These are phyloP conservation scores for Geotrichum candidum DNA, from an alignment of 1,139 yeast species.

Conservation along the genomic window DNA sequence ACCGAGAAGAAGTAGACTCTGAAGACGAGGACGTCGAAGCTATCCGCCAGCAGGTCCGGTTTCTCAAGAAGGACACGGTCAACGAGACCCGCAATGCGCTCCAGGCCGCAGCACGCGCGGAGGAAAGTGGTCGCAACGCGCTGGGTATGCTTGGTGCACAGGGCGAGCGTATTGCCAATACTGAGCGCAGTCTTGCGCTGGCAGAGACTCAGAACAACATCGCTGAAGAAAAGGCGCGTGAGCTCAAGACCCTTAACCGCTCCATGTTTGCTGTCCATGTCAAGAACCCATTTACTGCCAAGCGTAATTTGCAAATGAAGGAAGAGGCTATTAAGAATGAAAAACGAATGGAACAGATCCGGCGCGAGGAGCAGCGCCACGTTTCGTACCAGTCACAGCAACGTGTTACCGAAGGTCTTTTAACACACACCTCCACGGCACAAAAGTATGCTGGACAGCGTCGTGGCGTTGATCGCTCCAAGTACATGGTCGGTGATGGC, in stretches of 20 bases:
- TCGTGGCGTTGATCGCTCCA: slow-evolving; percentile 37
- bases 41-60: slow-evolving; percentile 76
- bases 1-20: slow-evolving; percentile 34
- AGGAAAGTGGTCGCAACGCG: slow-evolving; percentile 82
- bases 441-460: slow-evolving; percentile 32
- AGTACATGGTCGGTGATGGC: slow-evolving; percentile 49
- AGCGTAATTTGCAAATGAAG: slow-evolving; percentile 65
- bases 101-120: slow-evolving; percentile 87
- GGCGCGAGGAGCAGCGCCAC: slow-evolving; percentile 41
- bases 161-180: slow-evolving; percentile 72
- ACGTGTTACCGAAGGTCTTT: slow-evolving; percentile 43
- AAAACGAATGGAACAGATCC: slow-evolving; percentile 49
- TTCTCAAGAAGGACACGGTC: slow-evolving; percentile 81
- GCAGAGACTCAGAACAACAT: slow-evolving; percentile 78
- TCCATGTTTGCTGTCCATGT: slow-evolving; percentile 79
- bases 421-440: slow-evolving; percentile 34
- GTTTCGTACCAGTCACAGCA: slow-evolving; percentile 44
- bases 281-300: slow-evolving; percentile 80
- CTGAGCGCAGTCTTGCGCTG: slow-evolving; percentile 69
- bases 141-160: slow-evolving; percentile 91
- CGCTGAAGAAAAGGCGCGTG: slow-evolving; percentile 79
- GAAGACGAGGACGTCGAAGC: slow-evolving; percentile 86
- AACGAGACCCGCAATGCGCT: slow-evolving; percentile 82
- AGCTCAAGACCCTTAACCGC: slow-evolving; percentile 72
- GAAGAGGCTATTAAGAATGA: slow-evolving; percentile 68